Percentiles rank a stretch among this genome's conserved stretches.
Evolutionary conservation across 2,329 filamentous ascomycete species (phyloP).

Genomic region (Thielaviopsis musarum): DNA sequence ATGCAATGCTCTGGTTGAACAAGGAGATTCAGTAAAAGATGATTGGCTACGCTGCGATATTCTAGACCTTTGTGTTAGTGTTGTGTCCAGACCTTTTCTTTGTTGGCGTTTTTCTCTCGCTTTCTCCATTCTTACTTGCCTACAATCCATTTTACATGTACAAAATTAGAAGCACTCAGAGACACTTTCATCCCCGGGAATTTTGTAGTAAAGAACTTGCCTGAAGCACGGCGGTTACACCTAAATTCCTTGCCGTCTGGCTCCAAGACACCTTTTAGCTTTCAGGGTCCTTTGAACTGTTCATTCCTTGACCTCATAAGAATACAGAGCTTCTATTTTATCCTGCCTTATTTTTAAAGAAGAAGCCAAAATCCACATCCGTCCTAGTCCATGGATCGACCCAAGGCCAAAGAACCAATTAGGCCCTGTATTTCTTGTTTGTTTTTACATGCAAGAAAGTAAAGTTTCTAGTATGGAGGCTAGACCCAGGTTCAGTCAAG

Average conservation of each 20-base stretch:
- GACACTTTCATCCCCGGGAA: neutral
- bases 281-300: neutral
- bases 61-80: neutral
- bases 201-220: neutral
- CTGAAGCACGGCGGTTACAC: neutral
- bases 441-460: neutral
- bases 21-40: neutral
- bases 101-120: neutral
- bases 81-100: neutral
- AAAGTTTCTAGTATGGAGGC: neutral
- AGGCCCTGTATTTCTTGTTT: neutral
- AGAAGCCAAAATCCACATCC: neutral
- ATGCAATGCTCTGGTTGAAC: neutral
- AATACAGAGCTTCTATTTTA: neutral
- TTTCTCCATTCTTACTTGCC: no score
- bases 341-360: neutral
- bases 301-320: neutral
- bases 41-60: neutral
- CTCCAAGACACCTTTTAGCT: neutral
- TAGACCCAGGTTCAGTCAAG: neutral
- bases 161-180: no score
- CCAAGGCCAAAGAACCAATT: neutral
- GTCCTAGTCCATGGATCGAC: neutral
- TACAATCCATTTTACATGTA: no score
- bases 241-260: neutral